Base-by-base conservation (phyloP, 441 rosid species). In the Lagerstroemia fauriei region DNA sequence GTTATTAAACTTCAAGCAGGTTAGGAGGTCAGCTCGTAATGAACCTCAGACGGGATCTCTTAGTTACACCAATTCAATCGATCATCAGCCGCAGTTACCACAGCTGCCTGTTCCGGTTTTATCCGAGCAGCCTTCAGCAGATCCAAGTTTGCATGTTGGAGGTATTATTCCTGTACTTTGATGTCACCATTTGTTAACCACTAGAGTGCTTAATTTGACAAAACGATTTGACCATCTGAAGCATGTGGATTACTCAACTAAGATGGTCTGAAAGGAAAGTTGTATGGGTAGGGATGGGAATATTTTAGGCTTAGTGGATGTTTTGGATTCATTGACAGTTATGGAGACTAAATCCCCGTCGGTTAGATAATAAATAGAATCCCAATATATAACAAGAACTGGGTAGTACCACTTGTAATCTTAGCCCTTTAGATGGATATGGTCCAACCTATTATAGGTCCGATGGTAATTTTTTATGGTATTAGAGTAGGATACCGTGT, bases 1-100 rank as follows among this genome's bases (percentile, higher is more conserved):
- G 65, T 87, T 95, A 59, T 14, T 93, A 84, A 90, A 85, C 88
- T 83, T 88, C 83, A 93, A 95, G 90, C 92, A 94, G 88, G 87
- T 85, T 77, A 89, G 89, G 87, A 89, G 88, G 84, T 85, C 88
- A 78, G 86, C 93, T 75, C 89, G 83, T 71, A 87, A 85, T 88
- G 98, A 94, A 65, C 84, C 65, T 83, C 94, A 85, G 81, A 83
- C 82, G 56, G 91, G 85, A 73, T 87, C 86, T 38, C 78, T 80
- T 63, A 89, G 89, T 84, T 92, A 90, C 86, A 27, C 96, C 53
- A 83, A 88, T 84, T 83, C 88, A 80, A 78, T 90, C 59, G 95
- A 88, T 76, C 95, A 89, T 76, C 95, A 89, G 82, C 82, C 88
- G 85, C 95, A 92, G 85, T 56, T 91, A 79, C 89, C 90, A 1